A percentile compares a stretch with the other conserved stretches of the same genome.
These are phyloP conservation scores for Solanum lignicaule DNA, from an alignment of 257 asterid species.

Conservation along the genomic window DNA sequence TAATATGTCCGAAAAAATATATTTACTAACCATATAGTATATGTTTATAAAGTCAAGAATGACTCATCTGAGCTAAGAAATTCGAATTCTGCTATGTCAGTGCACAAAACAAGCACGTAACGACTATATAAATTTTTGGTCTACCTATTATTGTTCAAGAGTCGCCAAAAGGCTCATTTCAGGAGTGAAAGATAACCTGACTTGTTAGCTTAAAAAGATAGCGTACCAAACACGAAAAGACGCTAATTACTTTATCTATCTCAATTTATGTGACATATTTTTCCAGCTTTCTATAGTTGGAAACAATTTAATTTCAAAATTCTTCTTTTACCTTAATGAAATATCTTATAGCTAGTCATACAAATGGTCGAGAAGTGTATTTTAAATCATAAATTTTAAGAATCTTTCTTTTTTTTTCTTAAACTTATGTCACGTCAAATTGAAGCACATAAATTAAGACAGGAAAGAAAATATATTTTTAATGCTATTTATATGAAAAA, in stretches of 20 bases:
- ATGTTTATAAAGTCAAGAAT: neutral
- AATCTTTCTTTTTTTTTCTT: neutral
- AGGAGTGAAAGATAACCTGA: neutral
- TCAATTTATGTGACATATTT: too few species aligned
- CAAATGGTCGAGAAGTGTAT: neutral
- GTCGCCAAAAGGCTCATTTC: neutral
- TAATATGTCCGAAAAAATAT: neutral
- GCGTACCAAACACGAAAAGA: neutral
- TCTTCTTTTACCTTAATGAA: neutral
- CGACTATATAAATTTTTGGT: neutral
- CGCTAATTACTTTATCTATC: neutral
- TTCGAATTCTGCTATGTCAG: neutral
- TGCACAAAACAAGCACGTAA: neutral
- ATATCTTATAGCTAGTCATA: neutral
- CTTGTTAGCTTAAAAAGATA: neutral
- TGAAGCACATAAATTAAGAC: too few species aligned
- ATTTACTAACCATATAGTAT: neutral
- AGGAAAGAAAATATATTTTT: neutral
- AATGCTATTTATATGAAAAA: neutral
- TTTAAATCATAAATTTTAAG: accelerated
- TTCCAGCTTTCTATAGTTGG: too few species aligned
- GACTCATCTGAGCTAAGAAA: neutral
- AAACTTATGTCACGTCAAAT: neutral
- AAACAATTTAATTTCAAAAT: too few species aligned
- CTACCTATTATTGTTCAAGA: neutral